Base-by-base conservation (phyloP, 1,284 basidiomycete species). In the Pterula multifida region DNA sequence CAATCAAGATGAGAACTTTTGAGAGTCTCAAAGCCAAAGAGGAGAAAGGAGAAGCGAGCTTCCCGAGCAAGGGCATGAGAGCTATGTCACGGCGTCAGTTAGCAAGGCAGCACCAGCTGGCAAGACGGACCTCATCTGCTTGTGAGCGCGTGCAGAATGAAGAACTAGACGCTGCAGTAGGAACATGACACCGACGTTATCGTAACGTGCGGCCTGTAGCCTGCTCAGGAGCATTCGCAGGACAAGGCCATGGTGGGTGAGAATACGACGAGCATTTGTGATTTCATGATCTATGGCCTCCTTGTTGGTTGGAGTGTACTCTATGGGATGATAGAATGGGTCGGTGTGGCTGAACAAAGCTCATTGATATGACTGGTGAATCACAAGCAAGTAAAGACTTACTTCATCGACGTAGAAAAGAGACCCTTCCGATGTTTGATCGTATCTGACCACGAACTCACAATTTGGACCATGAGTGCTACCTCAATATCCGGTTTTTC, bases 41-140 rank as follows among this genome's bases (percentile, higher is more conserved):
- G 70, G 6, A 98, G 70, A 59, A 98, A 81, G 0, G 88, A 84
- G 63, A 95, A 94, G 17, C 92, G 79, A 1, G 85, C 76, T 69
- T 98, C 93, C 26, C 95, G 80, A 35, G 94, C 84, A 21, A 98
- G 72, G 0, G 94, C 81, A 66, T 98, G 94, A 0, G 90, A 95
- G 60, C 92, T 96, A 59, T 35, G 48, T 48, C 45, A 22, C 17
- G 36, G 32, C 12, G 25, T 57, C n/a, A 46, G 36, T 48, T 36
- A 23, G 26, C 19, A 22, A 15, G 22, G 6, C 32, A 46, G 36
- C n/a, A 36, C 26, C 42, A 36, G 25, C 25, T 13, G 39, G 26
- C 36, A 26, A 39, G 2, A 58, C 68, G 49, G 54, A 90, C 91
- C 90, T 93, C 65, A 94, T 76, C 3, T 69, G 67, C 51, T 76